phyloP scores from a whole-genome alignment of 495 filamentous ascomycete genomes.

The Podospora bellae-mahoneyi region DNA sequence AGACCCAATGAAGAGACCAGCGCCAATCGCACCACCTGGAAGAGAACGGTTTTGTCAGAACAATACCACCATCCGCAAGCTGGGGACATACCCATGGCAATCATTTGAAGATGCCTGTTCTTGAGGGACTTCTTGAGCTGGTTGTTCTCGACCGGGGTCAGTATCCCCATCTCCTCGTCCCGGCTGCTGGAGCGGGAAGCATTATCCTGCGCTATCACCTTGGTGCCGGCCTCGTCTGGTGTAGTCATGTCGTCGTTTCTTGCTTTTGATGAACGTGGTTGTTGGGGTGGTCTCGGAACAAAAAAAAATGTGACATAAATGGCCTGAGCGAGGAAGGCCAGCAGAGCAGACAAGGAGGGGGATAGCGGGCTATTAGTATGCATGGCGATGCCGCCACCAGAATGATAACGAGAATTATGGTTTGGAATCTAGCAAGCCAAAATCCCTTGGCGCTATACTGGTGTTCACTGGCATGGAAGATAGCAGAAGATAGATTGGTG shows the following conservation, averaged over 20 bases:
- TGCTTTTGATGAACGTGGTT: not conserved
- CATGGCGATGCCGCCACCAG: not conserved
- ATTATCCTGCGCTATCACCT: conserved; percentile 2
- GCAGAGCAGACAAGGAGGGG: not conserved
- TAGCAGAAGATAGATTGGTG: not conserved
- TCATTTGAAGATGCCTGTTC: conserved; percentile 68
- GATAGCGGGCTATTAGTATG: not conserved
- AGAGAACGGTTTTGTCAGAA: conserved; percentile 16
- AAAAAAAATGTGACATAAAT: not conserved
- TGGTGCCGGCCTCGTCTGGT: conserved; percentile 12
- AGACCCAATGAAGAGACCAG: conserved; percentile 57
- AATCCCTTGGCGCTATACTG: not conserved
- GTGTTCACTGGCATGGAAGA: not conserved
- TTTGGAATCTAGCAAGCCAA: not conserved
- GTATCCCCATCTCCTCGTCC: conserved; percentile 33
- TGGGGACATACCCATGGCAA: conserved; percentile 59
- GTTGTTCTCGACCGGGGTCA: conserved; percentile 22
- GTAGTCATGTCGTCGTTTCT: conserved; percentile 4
- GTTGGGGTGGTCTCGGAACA: not conserved
- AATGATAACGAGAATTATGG: not conserved
- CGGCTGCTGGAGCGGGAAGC: conserved; percentile 13
- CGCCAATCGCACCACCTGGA: conserved; percentile 53
- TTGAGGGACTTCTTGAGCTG: conserved; percentile 33
- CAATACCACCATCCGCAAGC: not conserved
- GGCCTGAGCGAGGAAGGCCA: not conserved